Evolutionary conservation across 2,329 filamentous ascomycete genomes (phyloP), one percentile per base, ranked within the genome.

Genomic region (Aspergillus udagawae): DNA sequence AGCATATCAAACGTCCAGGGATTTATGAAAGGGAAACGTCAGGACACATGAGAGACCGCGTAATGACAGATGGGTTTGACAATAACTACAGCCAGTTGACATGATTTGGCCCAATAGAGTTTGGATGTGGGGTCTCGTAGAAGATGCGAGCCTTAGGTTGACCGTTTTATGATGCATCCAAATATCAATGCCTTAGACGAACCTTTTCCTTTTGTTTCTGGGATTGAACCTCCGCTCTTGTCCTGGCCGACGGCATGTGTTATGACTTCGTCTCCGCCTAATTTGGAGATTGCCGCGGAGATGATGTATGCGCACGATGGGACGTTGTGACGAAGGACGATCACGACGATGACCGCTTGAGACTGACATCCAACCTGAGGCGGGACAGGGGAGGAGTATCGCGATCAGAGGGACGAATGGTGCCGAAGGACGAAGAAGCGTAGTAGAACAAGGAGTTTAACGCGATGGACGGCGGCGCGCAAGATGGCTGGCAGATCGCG

Each of bases 141-240:
- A 14, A 47, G 20, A 23, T 23, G 14, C 12, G 44, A 25, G 20
- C 10, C 3, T 47, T 14, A 47, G 42, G 42, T 45, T 45, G 42
- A 23, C 42, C 44, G 12, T 23, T 47, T 23, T 47, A 27, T 49
- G 28, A 47, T 29, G 14, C 41, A 32, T 35, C 45, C 27, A 45
- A 49, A 53, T n/a, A 52, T 25, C 41, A 50, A 32, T 42, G 29
- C 49, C 51, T 17, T 49, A 58, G 20, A 70, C 71, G 47, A 54
- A 83, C 82, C 80, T 84, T 84, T 75, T 81, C 81, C 75, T 83
- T 81, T 70, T 82, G 80, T 70, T 79, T 81, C 71, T 84, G 82
- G 69, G 80, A 74, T 76, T 84, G 82, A 73, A 81, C 80, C 76
- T 81, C 80, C 67, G 79, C 69, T 72, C 70, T 74, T 55, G 72